Evolutionary conservation across 768 basidiomycete genomes (phyloP).

Genomic region (Cantharellus cinnabarinus): DNA sequence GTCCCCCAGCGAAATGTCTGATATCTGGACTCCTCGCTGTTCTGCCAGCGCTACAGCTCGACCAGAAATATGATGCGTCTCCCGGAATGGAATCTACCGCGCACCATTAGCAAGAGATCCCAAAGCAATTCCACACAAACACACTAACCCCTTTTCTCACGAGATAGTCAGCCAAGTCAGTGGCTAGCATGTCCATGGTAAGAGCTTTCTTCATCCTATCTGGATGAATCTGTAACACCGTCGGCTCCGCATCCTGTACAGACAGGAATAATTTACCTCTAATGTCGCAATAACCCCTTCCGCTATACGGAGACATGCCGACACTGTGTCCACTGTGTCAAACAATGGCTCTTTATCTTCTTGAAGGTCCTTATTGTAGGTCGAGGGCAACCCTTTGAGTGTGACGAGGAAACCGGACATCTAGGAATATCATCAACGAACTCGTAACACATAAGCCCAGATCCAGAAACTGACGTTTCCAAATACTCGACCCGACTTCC

Average conservation of each 20-base stretch:
- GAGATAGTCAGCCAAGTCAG: constrained; percentile 96
- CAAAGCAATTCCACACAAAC: background rate
- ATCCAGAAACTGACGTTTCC: constrained; percentile 38
- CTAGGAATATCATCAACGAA: constrained; percentile 19
- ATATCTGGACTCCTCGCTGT: constrained; percentile 54
- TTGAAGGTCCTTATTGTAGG: constrained; percentile 98
- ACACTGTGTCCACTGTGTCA: constrained; percentile 76
- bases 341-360: constrained; percentile 98
- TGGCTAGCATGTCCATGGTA: constrained; percentile 95
- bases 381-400: constrained; percentile 89
- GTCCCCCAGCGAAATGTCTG: constrained; percentile 61
- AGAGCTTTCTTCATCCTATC: constrained; percentile 79
- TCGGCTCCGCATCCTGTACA: background rate
- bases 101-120: background rate
- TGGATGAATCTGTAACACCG: constrained; percentile 44
- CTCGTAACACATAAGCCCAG: background rate
- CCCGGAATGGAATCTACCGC: constrained; percentile 81
- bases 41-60: constrained; percentile 92
- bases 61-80: constrained; percentile 96
- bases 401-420: constrained; percentile 98
- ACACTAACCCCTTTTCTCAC: constrained; percentile 85
- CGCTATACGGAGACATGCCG: constrained; percentile 75
- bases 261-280: constrained; percentile 29
- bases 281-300: constrained; percentile 89
- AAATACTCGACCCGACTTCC: constrained; percentile 87